Conservation (phyloP, 2,329 filamentous ascomycete species). For the Reticulascus tulasneorum region DNA sequence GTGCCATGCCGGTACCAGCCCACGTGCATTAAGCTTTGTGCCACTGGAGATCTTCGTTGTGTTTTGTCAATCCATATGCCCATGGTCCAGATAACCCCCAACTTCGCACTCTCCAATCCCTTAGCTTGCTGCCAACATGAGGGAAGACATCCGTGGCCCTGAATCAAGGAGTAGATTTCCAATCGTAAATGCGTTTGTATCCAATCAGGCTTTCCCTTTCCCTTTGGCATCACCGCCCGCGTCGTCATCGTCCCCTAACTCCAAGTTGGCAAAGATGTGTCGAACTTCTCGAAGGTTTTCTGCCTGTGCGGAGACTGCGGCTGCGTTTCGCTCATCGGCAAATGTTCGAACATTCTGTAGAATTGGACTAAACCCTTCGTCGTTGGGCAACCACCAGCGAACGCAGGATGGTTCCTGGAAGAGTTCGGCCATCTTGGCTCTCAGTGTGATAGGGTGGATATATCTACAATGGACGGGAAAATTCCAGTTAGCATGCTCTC, state of each 20-base stretch:
- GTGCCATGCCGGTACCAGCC: too few species aligned
- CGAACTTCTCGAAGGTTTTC: constrained; percentile 72
- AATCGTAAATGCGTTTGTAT: too few species aligned
- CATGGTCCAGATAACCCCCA: too few species aligned
- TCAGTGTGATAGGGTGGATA: constrained; percentile 72
- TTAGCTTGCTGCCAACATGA: too few species aligned
- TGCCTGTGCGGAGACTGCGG: constrained; percentile 50
- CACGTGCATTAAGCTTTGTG: too few species aligned
- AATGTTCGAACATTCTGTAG: constrained; percentile 76
- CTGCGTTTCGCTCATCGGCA: constrained; percentile 70
- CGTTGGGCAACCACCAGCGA: constrained; percentile 86
- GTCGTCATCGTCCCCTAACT: constrained; percentile 18
- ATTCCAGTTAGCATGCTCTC: constrained; percentile 1
- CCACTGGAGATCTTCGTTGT: too few species aligned
- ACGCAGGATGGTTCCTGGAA: constrained; percentile 70
- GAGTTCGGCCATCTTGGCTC: constrained; percentile 69
- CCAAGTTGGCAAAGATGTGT: constrained; percentile 64
- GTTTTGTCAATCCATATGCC: too few species aligned
- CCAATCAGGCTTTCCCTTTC: constrained; percentile 4
- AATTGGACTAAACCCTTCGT: constrained; percentile 70
- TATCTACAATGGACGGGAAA: constrained; percentile 58
- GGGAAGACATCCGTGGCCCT: too few species aligned
- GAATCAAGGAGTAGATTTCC: too few species aligned
- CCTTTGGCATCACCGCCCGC: constrained; percentile 8
- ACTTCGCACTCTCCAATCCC: too few species aligned